Conservation (phyloP, 768 basidiomycete species). For the Pulveroboletus sp. region DNA sequence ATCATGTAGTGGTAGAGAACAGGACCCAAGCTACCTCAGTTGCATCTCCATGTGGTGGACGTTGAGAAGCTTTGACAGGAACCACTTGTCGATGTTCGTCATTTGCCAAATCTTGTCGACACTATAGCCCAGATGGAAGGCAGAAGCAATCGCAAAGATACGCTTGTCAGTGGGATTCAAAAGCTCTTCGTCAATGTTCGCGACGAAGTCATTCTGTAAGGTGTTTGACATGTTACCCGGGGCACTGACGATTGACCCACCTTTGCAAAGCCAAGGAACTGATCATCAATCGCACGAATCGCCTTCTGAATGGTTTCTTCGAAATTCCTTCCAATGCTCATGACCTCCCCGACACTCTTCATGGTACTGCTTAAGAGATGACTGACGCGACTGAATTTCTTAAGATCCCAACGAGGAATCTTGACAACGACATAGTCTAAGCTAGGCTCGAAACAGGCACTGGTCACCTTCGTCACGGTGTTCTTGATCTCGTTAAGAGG, state of each 20-base stretch:
- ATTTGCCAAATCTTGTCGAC: slow-evolving; percentile 97
- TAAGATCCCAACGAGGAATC: slow-evolving; percentile 98
- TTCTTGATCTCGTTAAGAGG: slow-evolving; percentile 98
- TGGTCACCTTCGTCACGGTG: slow-evolving; percentile 93
- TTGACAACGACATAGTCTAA: slow-evolving; percentile 98
- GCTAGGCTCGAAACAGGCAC: slow-evolving; percentile 96
- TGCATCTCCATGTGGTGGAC: slow-evolving; percentile 77
- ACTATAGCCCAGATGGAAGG: slow-evolving; percentile 87
- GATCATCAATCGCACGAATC: slow-evolving; percentile 93
- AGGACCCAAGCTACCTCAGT: slow-evolving; percentile 51
- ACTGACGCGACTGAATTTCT: slow-evolving; percentile 95
- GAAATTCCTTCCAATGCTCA: slow-evolving; percentile 97
- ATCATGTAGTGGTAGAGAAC: not conserved
- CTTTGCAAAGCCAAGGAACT: slow-evolving; percentile 88
- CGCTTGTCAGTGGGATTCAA: slow-evolving; percentile 95
- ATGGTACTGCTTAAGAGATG: slow-evolving; percentile 88
- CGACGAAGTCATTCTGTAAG: slow-evolving; percentile 77
- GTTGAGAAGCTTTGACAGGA: slow-evolving; percentile 82
- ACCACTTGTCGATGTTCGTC: slow-evolving; percentile 99
- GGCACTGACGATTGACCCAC: slow-evolving; percentile 32
- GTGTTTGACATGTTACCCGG: not conserved
- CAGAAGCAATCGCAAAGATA: slow-evolving; percentile 92
- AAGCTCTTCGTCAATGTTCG: slow-evolving; percentile 90
- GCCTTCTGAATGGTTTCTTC: slow-evolving; percentile 99
- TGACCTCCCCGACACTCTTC: slow-evolving; percentile 99